Conservation (phyloP, 2,329 filamentous ascomycete genomes). For the Penicillium polonicum region DNA sequence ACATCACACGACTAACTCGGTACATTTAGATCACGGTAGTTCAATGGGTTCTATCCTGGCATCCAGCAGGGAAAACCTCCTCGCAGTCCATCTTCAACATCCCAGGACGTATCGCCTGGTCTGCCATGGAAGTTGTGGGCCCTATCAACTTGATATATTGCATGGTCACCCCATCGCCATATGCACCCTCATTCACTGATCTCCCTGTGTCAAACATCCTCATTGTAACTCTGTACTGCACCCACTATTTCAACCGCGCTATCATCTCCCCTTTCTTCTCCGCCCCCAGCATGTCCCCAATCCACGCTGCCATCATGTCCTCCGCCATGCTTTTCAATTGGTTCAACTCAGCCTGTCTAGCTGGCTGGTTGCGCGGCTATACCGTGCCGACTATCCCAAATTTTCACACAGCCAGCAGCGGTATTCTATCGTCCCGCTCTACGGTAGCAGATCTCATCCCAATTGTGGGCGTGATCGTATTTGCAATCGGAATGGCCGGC, state of each 20-base stretch:
- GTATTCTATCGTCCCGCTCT: slow-evolving; percentile 12
- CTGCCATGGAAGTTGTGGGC: slow-evolving; percentile 80
- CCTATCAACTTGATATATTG: slow-evolving; percentile 76
- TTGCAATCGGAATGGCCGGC: slow-evolving; percentile 70
- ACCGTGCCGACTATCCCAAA: slow-evolving; percentile 48
- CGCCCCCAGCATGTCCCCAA: slow-evolving; percentile 89
- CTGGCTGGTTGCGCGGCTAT: slow-evolving; percentile 79
- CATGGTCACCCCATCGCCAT: slow-evolving; percentile 64
- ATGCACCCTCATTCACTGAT: slow-evolving; percentile 34
- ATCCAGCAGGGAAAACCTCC: slow-evolving; percentile 92
- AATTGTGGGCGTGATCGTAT: slow-evolving; percentile 68
- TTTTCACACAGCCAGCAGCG: slow-evolving; percentile 16
- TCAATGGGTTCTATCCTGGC: slow-evolving; percentile 78
- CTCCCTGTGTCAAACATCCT: slow-evolving; percentile 40
- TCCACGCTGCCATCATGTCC: slow-evolving; percentile 68
- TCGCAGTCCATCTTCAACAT: slow-evolving; percentile 71
- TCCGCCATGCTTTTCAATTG: slow-evolving; percentile 73
- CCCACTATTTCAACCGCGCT: slow-evolving; percentile 91
- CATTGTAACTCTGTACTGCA: slow-evolving; percentile 52
- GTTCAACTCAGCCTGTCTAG: slow-evolving; percentile 73
- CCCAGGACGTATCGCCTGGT: slow-evolving; percentile 85
- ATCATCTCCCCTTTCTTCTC: slow-evolving; percentile 73
- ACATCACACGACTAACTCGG: slow-evolving; percentile 15
- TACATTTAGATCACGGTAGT: slow-evolving; percentile 61
- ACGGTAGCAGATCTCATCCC: slow-evolving; percentile 38